Percentiles rank a stretch among this genome's conserved stretches.
These are phyloP conservation scores for Rubia yunnanensis DNA, from an alignment of 257 asterid species.

Conservation along the genomic window DNA sequence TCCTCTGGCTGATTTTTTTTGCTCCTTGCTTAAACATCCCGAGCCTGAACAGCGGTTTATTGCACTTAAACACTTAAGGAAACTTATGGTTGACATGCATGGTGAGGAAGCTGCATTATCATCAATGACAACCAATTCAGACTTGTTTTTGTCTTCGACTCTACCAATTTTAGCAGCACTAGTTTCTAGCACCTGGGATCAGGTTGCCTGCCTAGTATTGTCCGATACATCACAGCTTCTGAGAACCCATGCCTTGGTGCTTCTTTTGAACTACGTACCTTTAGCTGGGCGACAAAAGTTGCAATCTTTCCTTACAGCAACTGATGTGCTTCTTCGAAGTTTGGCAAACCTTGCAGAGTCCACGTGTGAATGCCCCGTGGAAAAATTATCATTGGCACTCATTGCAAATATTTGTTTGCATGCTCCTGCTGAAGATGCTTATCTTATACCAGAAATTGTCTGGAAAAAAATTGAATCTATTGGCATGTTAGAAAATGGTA, in stretches of 20 bases:
- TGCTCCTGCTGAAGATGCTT: slow-evolving; percentile 72
- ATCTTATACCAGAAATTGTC: slow-evolving; percentile 70
- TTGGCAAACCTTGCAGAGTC: slow-evolving; percentile 55
- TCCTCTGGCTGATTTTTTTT: slow-evolving; percentile 58
- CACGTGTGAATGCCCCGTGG: slow-evolving; percentile 56
- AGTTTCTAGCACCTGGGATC: slow-evolving; percentile 81
- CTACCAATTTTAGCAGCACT: slow-evolving; percentile 41
- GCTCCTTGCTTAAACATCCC: slow-evolving; percentile 66
- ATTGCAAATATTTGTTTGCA: slow-evolving; percentile 71
- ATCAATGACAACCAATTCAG: slow-evolving; percentile 28
- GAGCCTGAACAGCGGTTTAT: slow-evolving; percentile 95
- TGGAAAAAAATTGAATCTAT: slow-evolving; percentile 79
- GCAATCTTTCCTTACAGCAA: slow-evolving; percentile 76
- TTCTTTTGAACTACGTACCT: slow-evolving; percentile 67
- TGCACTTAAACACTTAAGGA: slow-evolving; percentile 73
- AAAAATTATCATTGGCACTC: slow-evolving; percentile 68
- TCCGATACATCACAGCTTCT: slow-evolving; percentile 65
- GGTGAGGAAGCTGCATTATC: slow-evolving; percentile 35
- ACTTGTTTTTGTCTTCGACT: slow-evolving; percentile 29
- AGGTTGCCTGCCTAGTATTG: slow-evolving; percentile 65
- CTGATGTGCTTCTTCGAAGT: slow-evolving; percentile 66
- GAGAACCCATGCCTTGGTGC: slow-evolving; percentile 60
- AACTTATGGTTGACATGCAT: slow-evolving; percentile 50
- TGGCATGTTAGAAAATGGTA: slow-evolving; percentile 62
- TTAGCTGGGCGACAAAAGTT: slow-evolving; percentile 52